Conservation (phyloP, 78 protist genomes). For the Cavenderia fasciculata region DNA sequence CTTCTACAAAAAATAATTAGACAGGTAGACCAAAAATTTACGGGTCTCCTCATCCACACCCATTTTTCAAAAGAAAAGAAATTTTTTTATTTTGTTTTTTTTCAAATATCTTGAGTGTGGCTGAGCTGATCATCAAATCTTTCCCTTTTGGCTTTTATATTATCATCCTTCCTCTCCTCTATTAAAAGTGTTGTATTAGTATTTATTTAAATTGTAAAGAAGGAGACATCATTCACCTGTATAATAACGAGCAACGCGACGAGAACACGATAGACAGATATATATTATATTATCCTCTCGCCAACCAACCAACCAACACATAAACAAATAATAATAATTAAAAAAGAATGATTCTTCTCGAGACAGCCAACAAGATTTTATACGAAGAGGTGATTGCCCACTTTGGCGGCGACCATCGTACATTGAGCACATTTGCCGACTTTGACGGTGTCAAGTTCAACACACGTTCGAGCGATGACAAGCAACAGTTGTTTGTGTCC, state of each 20-base stretch:
- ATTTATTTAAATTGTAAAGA: no score
- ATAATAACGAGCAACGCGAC: background rate
- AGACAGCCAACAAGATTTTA: slow-evolving; percentile 35
- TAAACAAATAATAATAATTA: background rate
- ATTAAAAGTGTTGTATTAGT: no score
- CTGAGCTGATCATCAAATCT: no score
- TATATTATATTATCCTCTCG: background rate
- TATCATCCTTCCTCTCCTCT: no score
- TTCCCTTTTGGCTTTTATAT: no score
- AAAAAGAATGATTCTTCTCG: slow-evolving; percentile 44
- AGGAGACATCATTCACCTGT: no score
- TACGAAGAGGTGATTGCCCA: slow-evolving; percentile 50
- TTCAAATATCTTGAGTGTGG: no score
- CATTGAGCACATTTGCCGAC: slow-evolving; percentile 73
- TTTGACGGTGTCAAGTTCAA: slow-evolving; percentile 88
- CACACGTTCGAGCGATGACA: slow-evolving; percentile 41
- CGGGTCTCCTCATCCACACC: no score
- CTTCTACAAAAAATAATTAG: no score
- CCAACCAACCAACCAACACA: background rate
- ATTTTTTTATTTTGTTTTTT: no score
- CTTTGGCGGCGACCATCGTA: slow-evolving; percentile 31
- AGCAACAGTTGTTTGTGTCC: slow-evolving; percentile 38
- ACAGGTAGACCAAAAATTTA: no score
- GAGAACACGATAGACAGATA: background rate
- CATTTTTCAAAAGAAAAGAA: no score